These are phyloP conservation scores for Ceratocystis ficicola DNA, from an alignment of 2,329 filamentous ascomycete species.

Conservation along the genomic window DNA sequence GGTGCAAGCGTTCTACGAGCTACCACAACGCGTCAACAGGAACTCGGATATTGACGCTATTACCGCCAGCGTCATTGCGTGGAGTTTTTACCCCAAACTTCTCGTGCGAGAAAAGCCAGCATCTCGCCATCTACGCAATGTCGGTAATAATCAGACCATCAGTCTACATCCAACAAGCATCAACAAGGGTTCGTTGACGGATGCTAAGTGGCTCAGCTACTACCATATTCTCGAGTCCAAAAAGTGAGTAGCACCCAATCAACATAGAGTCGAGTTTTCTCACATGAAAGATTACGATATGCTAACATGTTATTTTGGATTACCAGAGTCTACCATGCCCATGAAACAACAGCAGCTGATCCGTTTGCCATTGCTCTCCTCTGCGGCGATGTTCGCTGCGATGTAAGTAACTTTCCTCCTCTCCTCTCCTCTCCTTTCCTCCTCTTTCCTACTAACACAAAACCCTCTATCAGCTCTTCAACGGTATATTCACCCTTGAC, in stretches of 20 bases:
- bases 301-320: background rate
- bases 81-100: constrained; percentile 92
- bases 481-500: constrained; percentile 76
- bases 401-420: constrained; percentile 39
- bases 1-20: constrained; percentile 65
- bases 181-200: constrained; percentile 54
- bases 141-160: constrained; percentile 84
- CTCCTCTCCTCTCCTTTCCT: background rate
- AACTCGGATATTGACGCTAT: constrained; percentile 73
- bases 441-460: constrained; percentile 4
- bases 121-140: constrained; percentile 72
- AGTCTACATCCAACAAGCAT: constrained; percentile 79
- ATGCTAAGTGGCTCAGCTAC: constrained; percentile 76
- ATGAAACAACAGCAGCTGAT: constrained; percentile 71
- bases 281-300: background rate
- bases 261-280: background rate
- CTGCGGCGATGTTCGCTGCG: constrained; percentile 79
- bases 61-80: constrained; percentile 71
- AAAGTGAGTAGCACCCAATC: constrained; percentile 40
- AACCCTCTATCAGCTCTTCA: constrained; percentile 50
- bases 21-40: constrained; percentile 60
- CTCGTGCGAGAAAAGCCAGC: constrained; percentile 60
- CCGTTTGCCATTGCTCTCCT: constrained; percentile 73
- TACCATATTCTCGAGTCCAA: constrained; percentile 96
- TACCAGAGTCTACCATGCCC: constrained; percentile 69